A percentile compares a stretch with the other conserved stretches of the same genome.
phyloP scores from a whole-genome alignment of 805 yeast genomes.

The Kuraishia ogatae region DNA sequence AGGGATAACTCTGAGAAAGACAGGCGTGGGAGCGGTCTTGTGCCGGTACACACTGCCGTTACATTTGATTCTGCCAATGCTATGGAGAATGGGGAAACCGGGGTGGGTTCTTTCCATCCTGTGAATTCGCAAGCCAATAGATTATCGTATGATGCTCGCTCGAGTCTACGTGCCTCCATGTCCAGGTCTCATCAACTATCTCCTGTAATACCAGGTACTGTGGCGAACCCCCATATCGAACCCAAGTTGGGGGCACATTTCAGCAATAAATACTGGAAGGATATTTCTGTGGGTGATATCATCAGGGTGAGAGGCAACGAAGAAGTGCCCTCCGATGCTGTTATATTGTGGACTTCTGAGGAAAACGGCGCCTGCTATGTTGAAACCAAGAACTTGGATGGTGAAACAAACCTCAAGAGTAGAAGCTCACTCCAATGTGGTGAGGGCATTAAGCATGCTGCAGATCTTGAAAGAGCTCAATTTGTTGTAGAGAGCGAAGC shows the following conservation, averaged over 20 bases:
- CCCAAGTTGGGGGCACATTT: slow-evolving; percentile 29
- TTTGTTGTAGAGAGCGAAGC: slow-evolving; percentile 65
- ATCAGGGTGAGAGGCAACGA: slow-evolving; percentile 65
- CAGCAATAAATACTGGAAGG: slow-evolving; percentile 45
- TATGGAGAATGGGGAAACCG: neutral
- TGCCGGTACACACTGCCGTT: neutral
- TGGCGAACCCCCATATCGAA: slow-evolving; percentile 21
- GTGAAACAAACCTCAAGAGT: slow-evolving; percentile 67
- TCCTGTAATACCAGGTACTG: slow-evolving; percentile 18
- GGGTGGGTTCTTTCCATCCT: neutral
- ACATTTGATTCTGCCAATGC: neutral
- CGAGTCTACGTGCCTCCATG: slow-evolving; percentile 1
- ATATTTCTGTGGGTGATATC: slow-evolving; percentile 64
- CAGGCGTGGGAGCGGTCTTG: neutral
- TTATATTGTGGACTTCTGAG: slow-evolving; percentile 58
- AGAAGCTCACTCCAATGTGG: slow-evolving; percentile 49
- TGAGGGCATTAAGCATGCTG: slow-evolving; percentile 37
- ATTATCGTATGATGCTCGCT: neutral
- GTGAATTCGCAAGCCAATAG: neutral
- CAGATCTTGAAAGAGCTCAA: slow-evolving; percentile 47
- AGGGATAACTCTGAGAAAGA: neutral
- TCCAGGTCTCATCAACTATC: slow-evolving; percentile 11
- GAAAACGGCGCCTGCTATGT: slow-evolving; percentile 58
- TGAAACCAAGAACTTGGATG: slow-evolving; percentile 66
- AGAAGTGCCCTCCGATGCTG: slow-evolving; percentile 71